These are phyloP conservation scores for Pholiota molesta DNA, from an alignment of 768 basidiomycete genomes.

Conservation along the genomic window DNA sequence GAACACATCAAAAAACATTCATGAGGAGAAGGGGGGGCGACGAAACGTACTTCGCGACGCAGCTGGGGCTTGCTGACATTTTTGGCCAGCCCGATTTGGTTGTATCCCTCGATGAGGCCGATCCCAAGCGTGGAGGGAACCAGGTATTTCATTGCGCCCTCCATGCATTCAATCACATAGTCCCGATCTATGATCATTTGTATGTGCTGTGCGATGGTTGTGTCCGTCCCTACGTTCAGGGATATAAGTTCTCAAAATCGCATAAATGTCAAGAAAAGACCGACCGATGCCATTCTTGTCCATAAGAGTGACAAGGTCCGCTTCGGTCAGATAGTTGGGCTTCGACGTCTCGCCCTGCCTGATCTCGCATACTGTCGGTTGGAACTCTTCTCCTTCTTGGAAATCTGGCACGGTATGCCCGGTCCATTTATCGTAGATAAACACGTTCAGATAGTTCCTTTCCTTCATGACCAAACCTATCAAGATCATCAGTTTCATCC, in stretches of 20 bases:
- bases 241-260: too few relatives aligned
- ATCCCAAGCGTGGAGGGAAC: constrained; percentile 94
- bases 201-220: constrained; percentile 98
- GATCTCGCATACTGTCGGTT: constrained; percentile 82
- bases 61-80: constrained; percentile 93
- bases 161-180: constrained; percentile 87
- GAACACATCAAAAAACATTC: neutral
- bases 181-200: constrained; percentile 89
- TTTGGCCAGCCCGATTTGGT: constrained; percentile 85
- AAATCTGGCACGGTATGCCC: constrained; percentile 84
- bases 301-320: constrained; percentile 95
- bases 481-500: neutral
- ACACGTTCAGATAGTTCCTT: constrained; percentile 92
- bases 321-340: constrained; percentile 89
- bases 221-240: constrained; percentile 99
- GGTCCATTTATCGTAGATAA: constrained; percentile 95
- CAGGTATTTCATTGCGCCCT: constrained; percentile 88
- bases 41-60: constrained; percentile 77
- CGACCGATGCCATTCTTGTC: constrained; percentile 98
- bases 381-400: constrained; percentile 80
- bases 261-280: constrained; percentile 13
- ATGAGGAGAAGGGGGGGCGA: neutral
- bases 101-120: constrained; percentile 93
- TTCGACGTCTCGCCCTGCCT: constrained; percentile 80
- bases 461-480: constrained; percentile 80